phyloP scores from a whole-genome alignment of 352 stramenopile genomes.

The Phytophthora ramorum region DNA sequence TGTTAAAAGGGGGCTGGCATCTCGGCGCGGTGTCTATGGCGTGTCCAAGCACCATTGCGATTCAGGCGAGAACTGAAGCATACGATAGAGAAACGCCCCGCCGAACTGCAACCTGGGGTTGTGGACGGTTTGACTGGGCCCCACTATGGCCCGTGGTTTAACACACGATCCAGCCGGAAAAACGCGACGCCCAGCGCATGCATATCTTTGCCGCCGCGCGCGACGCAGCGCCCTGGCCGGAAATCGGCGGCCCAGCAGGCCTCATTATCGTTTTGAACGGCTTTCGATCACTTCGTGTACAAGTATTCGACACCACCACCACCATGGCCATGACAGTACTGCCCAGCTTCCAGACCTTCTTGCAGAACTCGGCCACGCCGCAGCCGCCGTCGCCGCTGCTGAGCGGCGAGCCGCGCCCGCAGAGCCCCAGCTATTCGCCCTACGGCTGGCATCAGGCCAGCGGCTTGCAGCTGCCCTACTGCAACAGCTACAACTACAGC shows the following conservation, averaged over 20 bases:
- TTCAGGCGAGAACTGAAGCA: constrained; percentile 33
- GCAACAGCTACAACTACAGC: constrained; percentile 20
- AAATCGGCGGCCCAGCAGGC: background rate
- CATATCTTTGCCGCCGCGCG: constrained; percentile 57
- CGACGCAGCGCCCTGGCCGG: constrained; percentile 1
- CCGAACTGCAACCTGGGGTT: constrained; percentile 33
- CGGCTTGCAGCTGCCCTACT: constrained; percentile 26
- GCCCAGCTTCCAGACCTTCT: constrained; percentile 66
- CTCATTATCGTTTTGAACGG: constrained; percentile 36
- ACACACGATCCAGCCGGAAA: constrained; percentile 23
- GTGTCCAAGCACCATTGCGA: constrained; percentile 28
- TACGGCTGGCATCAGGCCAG: constrained; percentile 28
- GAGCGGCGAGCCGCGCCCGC: constrained; percentile 7
- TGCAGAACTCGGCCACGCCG: constrained; percentile 44
- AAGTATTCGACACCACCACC: background rate
- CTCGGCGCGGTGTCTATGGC: constrained; percentile 17
- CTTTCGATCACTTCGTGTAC: constrained; percentile 21
- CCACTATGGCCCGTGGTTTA: constrained; percentile 27
- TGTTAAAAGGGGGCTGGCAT: constrained; percentile 14
- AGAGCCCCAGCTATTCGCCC: constrained; percentile 20
- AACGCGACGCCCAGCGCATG: constrained; percentile 17
- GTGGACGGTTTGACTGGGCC: constrained; percentile 11
- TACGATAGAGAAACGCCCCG: constrained; percentile 18
- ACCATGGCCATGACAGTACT: constrained; percentile 56
- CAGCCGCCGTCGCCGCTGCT: constrained; percentile 35